phyloP scores from a whole-genome alignment of 2,329 filamentous ascomycete genomes.

The Paecilomyces sp. region DNA sequence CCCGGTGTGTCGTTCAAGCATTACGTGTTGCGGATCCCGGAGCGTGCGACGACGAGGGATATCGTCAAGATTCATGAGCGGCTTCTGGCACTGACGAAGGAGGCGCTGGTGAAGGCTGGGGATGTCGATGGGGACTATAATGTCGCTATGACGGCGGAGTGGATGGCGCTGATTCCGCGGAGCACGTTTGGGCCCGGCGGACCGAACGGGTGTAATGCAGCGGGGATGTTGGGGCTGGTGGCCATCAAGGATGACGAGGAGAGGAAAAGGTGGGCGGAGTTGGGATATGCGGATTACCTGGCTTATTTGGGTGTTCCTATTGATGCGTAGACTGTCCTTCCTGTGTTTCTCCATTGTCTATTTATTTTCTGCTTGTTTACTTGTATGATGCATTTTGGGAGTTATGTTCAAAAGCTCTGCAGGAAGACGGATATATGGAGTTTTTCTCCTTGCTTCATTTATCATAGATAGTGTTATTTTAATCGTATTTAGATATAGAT shows the following conservation, averaged over 20 bases:
- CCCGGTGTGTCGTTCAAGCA: constrained; percentile 16
- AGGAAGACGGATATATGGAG: not conserved
- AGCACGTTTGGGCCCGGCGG: constrained; percentile 9
- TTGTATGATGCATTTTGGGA: not conserved
- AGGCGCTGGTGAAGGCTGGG: constrained; percentile 8
- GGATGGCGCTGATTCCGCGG: constrained; percentile 16
- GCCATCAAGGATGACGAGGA: constrained; percentile 13
- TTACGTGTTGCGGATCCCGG: constrained; percentile 17
- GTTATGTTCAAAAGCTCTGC: not conserved
- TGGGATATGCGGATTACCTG: constrained; percentile 11
- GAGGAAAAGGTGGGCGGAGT: constrained; percentile 11
- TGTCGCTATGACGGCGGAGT: constrained; percentile 18
- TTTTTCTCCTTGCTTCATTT: not conserved
- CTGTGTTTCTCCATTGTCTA: not conserved
- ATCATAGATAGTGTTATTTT: not conserved
- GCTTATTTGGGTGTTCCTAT: constrained; percentile 13
- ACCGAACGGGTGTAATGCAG: constrained; percentile 14
- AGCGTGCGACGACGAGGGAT: constrained; percentile 1
- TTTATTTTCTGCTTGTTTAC: not conserved
- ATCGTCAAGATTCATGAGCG: constrained; percentile 11
- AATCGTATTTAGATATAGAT: not conserved
- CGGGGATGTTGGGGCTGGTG: constrained; percentile 17
- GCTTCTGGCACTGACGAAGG: constrained; percentile 12
- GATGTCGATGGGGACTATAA: constrained; percentile 15
- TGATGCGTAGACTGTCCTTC: not conserved